Evolutionary conservation across 176 grass and related monocot genomes (phyloP), one percentile per base, ranked within the genome.

Genomic region (Carex pumila): DNA sequence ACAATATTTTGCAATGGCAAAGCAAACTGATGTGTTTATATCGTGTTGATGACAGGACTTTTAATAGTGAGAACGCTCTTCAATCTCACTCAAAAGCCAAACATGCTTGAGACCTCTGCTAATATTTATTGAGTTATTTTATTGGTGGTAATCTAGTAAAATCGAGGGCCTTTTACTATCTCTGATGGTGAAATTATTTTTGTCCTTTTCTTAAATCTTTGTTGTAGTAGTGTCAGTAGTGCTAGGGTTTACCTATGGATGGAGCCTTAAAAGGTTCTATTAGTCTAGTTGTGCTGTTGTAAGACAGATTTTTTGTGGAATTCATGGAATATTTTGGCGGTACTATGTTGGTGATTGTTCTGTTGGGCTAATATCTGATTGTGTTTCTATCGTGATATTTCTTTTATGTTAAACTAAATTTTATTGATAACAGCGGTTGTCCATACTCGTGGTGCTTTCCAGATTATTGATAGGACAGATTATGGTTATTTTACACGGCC

Each of bases 1-100:
- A 36, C 43, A 25, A 22, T 73, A 22, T 73, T 53, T 74, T 74
- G 71, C 45, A 75, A 5, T 43, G n/a, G 6, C 21, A 50, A 75
- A 2, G 21, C 45, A 32, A 39, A 47, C 11, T 86, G 7, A 41
- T 83, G 30, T 82, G 15, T 54, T 7, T 18, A 30, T 12, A 0
- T 12, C 15, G 82, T 84, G 3, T 18, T 37, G 47, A 61, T 49
- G 52, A 31, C 82, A 98, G 95, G 79, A 91, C 86, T 3, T 98
- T 98, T 76, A 94, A 90, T 86, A 93, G 87, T 41, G 92, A 94
- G 4, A 90, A 69, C 68, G 91, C 91, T 57, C 88, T 93, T 57
- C 81, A 87, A 80, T 58, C 92, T 83, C 95, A 98, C 86, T 49
- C 92, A 0, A 91, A 90, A 47, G 95, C 92, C 0, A 98, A 98